A percentile compares a stretch with the other conserved stretches of the same genome.
These are phyloP conservation scores for Viola odorata DNA, from an alignment of 345 rosid genomes.

Conservation along the genomic window DNA sequence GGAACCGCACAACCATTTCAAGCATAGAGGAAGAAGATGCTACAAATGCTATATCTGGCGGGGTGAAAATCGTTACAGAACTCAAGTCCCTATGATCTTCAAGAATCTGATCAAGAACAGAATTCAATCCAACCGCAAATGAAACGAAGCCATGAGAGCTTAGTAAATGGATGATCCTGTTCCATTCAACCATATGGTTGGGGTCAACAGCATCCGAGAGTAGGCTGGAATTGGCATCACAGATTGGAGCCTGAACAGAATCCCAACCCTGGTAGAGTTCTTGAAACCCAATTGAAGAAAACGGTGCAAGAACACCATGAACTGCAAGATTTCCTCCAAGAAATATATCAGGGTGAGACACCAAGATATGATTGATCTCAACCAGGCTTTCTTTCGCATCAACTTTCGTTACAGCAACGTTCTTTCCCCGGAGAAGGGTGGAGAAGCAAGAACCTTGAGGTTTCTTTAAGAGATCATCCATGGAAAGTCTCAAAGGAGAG, in stretches of 20 bases:
- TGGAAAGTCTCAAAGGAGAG: conserved; percentile 42
- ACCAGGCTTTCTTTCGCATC: conserved; percentile 26
- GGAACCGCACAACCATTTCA: conserved; percentile 49
- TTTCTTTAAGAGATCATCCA: conserved; percentile 41
- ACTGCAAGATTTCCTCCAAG: conserved; percentile 53
- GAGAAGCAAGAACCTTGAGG: conserved; percentile 52
- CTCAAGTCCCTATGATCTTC: conserved; percentile 31
- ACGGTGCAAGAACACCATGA: conserved; percentile 65
- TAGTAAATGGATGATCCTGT: conserved; percentile 42
- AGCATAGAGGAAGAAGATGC: conserved; percentile 48
- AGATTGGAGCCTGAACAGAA: conserved; percentile 26
- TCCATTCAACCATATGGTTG: conserved; percentile 45
- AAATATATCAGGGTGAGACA: conserved; percentile 66
- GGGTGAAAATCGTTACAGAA: conserved; percentile 58
- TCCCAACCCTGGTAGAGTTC: conserved; percentile 23
- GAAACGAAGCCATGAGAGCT: conserved; percentile 68
- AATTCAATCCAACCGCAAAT: conserved; percentile 66
- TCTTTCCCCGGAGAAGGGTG: conserved; percentile 46
- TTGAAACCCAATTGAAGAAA: conserved; percentile 30
- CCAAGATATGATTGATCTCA: conserved; percentile 48
- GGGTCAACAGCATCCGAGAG: conserved; percentile 22
- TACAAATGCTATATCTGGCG: conserved; percentile 41
- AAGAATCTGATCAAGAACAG: conserved; percentile 55
- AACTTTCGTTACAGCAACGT: conserved; percentile 40
- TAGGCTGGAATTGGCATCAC: conserved; percentile 26